Evolutionary conservation across 1,284 basidiomycete genomes (phyloP).

Genomic region (Wallemia mellicola): DNA sequence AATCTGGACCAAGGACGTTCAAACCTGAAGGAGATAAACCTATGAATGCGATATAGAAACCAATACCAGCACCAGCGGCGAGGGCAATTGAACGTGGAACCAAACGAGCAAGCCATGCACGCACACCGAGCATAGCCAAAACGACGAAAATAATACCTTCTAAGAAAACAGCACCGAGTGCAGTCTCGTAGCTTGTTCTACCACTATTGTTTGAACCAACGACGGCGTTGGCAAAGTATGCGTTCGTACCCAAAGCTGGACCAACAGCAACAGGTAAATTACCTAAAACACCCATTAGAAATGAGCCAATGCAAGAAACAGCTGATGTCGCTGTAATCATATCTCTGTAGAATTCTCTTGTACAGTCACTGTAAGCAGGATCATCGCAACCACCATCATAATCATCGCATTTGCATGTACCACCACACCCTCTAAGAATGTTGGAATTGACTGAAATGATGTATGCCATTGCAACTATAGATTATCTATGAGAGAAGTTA

Average conservation of each 20-base stretch:
- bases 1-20: slow-evolving; percentile 42
- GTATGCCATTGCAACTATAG: slow-evolving; percentile 16
- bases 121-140: slow-evolving; percentile 51
- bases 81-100: slow-evolving; percentile 64
- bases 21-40: slow-evolving; percentile 32
- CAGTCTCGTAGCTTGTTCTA: slow-evolving; percentile 43
- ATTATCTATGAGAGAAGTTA: too few species aligned
- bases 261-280: slow-evolving; percentile 47
- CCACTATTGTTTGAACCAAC: slow-evolving; percentile 55
- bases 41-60: slow-evolving; percentile 29
- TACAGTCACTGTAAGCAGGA: slow-evolving; percentile 29
- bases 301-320: slow-evolving; percentile 38
- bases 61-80: slow-evolving; percentile 59
- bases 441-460: slow-evolving; percentile 17
- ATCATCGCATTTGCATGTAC: slow-evolving; percentile 46
- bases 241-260: slow-evolving; percentile 28
- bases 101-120: slow-evolving; percentile 63
- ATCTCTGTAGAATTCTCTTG: slow-evolving; percentile 34
- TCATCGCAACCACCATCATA: slow-evolving; percentile 15
- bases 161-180: slow-evolving; percentile 45
- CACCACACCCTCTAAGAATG: slow-evolving; percentile 44
- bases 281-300: slow-evolving; percentile 52
- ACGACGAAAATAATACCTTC: slow-evolving; percentile 46
- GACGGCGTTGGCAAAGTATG: slow-evolving; percentile 73
- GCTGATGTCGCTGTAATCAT: slow-evolving; percentile 41